Percentiles rank a stretch among this genome's conserved stretches.
These are phyloP conservation scores for Solanum hybrid DNA, from an alignment of 305 asterid species.

Conservation along the genomic window DNA sequence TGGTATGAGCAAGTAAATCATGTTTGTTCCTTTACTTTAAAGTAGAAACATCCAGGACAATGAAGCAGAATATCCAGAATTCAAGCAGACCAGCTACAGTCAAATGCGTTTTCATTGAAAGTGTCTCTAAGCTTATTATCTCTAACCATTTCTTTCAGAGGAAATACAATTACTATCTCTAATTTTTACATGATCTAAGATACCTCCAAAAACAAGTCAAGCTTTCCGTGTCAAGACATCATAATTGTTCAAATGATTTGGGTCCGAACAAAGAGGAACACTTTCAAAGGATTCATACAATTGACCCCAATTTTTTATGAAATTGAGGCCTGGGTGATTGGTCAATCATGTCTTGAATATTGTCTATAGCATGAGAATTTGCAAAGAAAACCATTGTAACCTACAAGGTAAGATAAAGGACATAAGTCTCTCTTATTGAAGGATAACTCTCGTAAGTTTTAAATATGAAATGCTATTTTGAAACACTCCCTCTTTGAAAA, in stretches of 20 bases:
- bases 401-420: neutral
- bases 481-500: neutral
- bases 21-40: neutral
- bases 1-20: neutral
- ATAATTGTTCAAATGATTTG: neutral
- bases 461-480: neutral
- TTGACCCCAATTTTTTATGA: neutral
- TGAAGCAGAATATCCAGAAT: neutral
- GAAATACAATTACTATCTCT: neutral
- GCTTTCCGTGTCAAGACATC: neutral
- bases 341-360: neutral
- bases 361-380: neutral
- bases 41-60: neutral
- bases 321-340: neutral
- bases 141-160: neutral
- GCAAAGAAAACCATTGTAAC: neutral
- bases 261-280: neutral
- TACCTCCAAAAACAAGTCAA: neutral
- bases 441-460: neutral
- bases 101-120: neutral
- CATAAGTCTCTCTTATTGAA: neutral
- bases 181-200: neutral
- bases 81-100: neutral
- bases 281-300: neutral
- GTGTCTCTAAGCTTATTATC: neutral